Evolutionary conservation across 1,139 yeast species (phyloP).

Genomic region (Lizanozyma gosingica): DNA sequence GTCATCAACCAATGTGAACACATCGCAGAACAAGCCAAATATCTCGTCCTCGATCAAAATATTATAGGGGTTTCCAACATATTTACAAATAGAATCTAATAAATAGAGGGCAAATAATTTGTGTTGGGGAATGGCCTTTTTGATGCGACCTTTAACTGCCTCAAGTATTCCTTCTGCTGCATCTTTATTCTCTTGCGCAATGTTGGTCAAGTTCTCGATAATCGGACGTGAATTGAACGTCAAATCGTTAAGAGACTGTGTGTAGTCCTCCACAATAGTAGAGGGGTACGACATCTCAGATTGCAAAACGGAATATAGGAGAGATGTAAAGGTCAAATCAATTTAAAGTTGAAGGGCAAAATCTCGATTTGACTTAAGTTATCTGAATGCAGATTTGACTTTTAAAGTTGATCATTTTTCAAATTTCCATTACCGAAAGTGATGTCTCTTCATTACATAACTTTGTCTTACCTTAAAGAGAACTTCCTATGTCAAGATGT

Average conservation of each 20-base stretch:
- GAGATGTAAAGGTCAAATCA: too few relatives aligned
- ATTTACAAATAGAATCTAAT: conserved; percentile 88
- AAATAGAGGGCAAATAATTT: conserved; percentile 78
- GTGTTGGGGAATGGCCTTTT: conserved; percentile 58
- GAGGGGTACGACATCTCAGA: not conserved
- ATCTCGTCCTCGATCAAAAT: conserved; percentile 60
- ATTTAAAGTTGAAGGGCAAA: too few relatives aligned
- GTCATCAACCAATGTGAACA: conserved; percentile 73
- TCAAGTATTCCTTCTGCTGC: conserved; percentile 71
- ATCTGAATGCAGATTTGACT: too few relatives aligned
- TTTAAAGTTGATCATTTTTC: too few relatives aligned
- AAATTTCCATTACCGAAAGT: too few relatives aligned
- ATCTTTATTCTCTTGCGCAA: conserved; percentile 76
- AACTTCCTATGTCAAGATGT: too few relatives aligned
- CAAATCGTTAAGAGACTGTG: conserved; percentile 59
- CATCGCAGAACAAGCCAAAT: conserved; percentile 60
- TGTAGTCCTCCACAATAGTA: conserved; percentile 43
- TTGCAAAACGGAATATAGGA: too few relatives aligned
- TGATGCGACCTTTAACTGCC: conserved; percentile 59
- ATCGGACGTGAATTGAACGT: conserved; percentile 88
- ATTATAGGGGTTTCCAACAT: conserved; percentile 83
- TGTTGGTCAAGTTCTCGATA: conserved; percentile 73
- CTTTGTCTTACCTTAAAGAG: too few relatives aligned
- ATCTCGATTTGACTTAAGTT: too few relatives aligned
- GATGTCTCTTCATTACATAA: too few relatives aligned